Evolutionary conservation across 2,329 filamentous ascomycete species (phyloP).

Genomic region (Penicillium brasilianum): DNA sequence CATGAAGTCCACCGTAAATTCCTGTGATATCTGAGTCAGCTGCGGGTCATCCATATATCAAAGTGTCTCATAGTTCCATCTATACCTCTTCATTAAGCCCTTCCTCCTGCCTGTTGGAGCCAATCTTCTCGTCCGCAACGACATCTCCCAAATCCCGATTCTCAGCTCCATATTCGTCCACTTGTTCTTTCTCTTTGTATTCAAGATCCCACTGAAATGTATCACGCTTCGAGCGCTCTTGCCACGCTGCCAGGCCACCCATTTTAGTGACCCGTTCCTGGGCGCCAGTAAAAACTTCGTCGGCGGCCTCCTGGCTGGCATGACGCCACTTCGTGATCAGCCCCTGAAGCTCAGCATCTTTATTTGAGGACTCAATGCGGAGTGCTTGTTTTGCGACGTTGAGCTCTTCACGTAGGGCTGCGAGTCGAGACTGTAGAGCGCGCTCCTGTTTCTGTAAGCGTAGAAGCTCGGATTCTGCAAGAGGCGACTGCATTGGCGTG

Average conservation of each 20-base stretch:
- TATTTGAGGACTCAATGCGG: slow-evolving; percentile 52
- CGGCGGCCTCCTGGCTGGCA: slow-evolving; percentile 66
- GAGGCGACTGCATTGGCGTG: slow-evolving; percentile 17
- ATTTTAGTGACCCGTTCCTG: slow-evolving; percentile 66
- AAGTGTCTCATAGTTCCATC: not conserved
- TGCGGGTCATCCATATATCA: not conserved
- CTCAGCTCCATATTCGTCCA: slow-evolving; percentile 36
- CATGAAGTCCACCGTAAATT: slow-evolving; percentile 74
- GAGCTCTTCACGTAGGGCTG: slow-evolving; percentile 47
- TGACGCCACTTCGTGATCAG: slow-evolving; percentile 66
- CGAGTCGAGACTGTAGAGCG: slow-evolving; percentile 39
- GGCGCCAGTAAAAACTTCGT: slow-evolving; percentile 68
- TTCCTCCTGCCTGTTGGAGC: slow-evolving; percentile 38
- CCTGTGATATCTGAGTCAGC: slow-evolving; percentile 45
- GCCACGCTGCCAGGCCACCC: slow-evolving; percentile 66
- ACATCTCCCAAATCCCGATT: slow-evolving; percentile 43
- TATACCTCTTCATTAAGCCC: slow-evolving; percentile 43
- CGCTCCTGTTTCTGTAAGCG: slow-evolving; percentile 45
- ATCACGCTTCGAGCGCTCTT: slow-evolving; percentile 53
- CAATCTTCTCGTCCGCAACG: slow-evolving; percentile 30
- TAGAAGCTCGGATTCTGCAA: slow-evolving; percentile 34
- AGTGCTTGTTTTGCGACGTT: slow-evolving; percentile 59
- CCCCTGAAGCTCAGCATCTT: slow-evolving; percentile 61
- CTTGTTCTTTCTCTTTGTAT: slow-evolving; percentile 42
- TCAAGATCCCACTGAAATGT: slow-evolving; percentile 47